Evolutionary conservation across 2,329 filamentous ascomycete species (phyloP), one percentile per base, ranked within the genome.

Genomic region (Hypomyces rosellus): DNA sequence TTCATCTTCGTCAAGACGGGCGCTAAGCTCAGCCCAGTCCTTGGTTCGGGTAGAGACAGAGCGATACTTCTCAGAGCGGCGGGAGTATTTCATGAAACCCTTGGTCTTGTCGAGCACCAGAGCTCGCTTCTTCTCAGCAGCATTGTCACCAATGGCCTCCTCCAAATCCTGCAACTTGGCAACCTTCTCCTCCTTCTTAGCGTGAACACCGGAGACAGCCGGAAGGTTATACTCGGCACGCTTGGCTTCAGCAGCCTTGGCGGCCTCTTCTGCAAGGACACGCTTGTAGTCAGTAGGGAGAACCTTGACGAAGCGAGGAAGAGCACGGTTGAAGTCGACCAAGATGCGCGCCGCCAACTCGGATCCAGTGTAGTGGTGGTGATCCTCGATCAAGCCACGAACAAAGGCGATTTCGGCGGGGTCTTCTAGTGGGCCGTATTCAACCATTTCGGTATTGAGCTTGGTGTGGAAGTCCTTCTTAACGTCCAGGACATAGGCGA

Each of bases 391-490:
- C 59, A 96, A 78, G 55, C 91, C 88, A 58, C 91, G 89, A 30
- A 97, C 77, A 67, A 86, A 96, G 34, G 91, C 89, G 63, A 96
- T 89, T 69, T 97, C 92, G 51, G 84, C 73, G 22, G 89, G 89
- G 54, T 96, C 91, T 55, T 92, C 88, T 41, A 97, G 75, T 8
- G 81, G 79, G 44, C 86, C 87, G 22, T 92, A 84, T 72, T 96
- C 91, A 59, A 97, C 92, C 92, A 97, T 96, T 74, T 97, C 92
- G 64, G 84, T 86, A 74, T 97, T 97, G 72, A 96, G 86, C 80
- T 96, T 96, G 61, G 85, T 83, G 68, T 88, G 77, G 74, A 96
- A 96, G 71, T 96, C 89, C 57, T 86, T 81, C 67, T 92, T 81
- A 64, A 93, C 86, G 64, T 97, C 92, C 30, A 97, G 81, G 48